Base-by-base conservation (phyloP, 441 rosid species). In the Sinapis alba region DNA sequence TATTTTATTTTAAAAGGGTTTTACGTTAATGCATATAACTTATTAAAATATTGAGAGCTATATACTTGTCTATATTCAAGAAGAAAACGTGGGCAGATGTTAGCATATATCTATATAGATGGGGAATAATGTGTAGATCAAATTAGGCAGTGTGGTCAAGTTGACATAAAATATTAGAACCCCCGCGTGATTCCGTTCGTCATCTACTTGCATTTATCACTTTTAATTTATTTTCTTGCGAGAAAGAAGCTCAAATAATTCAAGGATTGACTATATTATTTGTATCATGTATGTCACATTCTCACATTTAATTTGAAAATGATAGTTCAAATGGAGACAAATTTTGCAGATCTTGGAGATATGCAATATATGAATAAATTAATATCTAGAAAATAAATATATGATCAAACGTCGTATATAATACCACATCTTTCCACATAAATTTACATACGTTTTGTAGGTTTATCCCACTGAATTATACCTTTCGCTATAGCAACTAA, bases 271-370 rank as follows among this genome's bases (percentile, higher is more conserved):
- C 60, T 50, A 50, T n/a, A 65, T 58, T 18, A 6, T 53, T 1
- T 36, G 56, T 9, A 56, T 63, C 54, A 63, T 76, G 71, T 28
- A 76, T 69, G 71, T 76, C 75, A 76, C 54, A 70, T 57, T 70
- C 75, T 43, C 30, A 10, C 51, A 62, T 63, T 60, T 45, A 30
- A 26, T 43, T 38, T 64, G 62, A 70, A 53, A 28, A n/a, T 9
- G 60, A 62, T 11, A 1, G 62, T 43, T 62, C 16, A 4, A 16
- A 5, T 7, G 2, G 43, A 56, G 28, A 30, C 18, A 41, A 13
- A 34, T n/a, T 32, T 13, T 20, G 18, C 15, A 34, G 9, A 68
- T 2, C 58, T 36, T 24, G 24, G 73, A 56, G 54, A 69, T 36
- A 56, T 3, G 13, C 9, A 45, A 45, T 45, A 45, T 15, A 45